A percentile compares a stretch with the other conserved stretches of the same genome.
phyloP scores from a whole-genome alignment of 148 eudicot species.

The Heliosperma pusillum region DNA sequence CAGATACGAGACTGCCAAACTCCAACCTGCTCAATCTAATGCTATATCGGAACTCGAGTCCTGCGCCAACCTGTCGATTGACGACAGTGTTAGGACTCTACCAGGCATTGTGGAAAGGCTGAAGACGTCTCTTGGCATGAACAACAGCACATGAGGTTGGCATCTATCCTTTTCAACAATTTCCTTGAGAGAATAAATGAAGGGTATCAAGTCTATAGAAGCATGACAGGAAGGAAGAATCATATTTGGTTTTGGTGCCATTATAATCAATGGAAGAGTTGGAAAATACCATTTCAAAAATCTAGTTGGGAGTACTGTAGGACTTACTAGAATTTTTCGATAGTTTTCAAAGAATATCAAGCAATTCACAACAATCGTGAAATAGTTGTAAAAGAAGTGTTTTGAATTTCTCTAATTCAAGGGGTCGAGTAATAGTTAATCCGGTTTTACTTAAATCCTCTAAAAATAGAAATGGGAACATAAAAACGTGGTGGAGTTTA shows the following conservation, averaged over 20 bases:
- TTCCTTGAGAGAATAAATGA: background rate
- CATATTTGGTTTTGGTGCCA: background rate
- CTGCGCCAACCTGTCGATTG: slow-evolving; percentile 61
- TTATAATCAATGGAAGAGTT: background rate
- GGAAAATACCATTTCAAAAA: no score
- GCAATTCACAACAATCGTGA: background rate
- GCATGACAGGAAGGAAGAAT: background rate
- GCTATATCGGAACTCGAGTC: slow-evolving; percentile 61
- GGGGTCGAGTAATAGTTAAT: no score
- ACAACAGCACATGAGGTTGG: slow-evolving; percentile 24
- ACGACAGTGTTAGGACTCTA: slow-evolving; percentile 55
- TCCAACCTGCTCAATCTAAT: slow-evolving; percentile 42
- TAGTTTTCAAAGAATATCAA: background rate
- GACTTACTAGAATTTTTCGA: background rate
- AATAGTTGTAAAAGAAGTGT: no score
- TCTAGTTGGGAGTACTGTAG: background rate
- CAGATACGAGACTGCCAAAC: slow-evolving; percentile 72
- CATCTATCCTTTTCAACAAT: background rate
- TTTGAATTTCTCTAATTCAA: no score
- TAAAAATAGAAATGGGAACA: no score
- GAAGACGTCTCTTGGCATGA: slow-evolving; percentile 58
- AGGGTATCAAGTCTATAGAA: background rate
- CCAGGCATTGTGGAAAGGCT: slow-evolving; percentile 61
- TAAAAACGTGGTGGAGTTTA: no score
- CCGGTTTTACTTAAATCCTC: no score